Evolutionary conservation across 257 asterid species (phyloP), one percentile per base, ranked within the genome.

Genomic region (Rhazya stricta): DNA sequence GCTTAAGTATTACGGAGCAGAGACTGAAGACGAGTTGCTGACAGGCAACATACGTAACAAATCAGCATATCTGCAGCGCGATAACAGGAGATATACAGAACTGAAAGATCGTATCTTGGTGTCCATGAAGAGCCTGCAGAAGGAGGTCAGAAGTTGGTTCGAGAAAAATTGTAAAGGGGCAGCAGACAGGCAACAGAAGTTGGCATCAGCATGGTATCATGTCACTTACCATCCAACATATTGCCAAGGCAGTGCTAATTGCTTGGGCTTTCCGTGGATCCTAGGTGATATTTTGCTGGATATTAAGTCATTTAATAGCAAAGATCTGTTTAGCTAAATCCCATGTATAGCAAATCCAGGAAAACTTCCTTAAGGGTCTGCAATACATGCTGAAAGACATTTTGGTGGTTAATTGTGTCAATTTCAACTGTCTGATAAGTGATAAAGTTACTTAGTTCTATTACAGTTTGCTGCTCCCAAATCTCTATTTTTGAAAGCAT

Each of bases 171-270:
- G 91, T 73, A 39, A 29, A 6, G 81, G 69, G 65, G 84, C 21
- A 0, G 89, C 13, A n/a, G n/a, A n/a, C 0, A 89, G 83, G 51
- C 76, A 56, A 25, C 80, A 74, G 84, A 85, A 86, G 58, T 41
- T 92, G 93, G 97, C 96, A 6, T 86, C 99, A 21, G 97, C 98
- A 4, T 94, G 98, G 98, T 94, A 94, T 81, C 74, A 83, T 57
- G 96, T 91, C 29, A 87, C 96, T 9, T 94, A 94, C 76, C 91
- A 89, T 68, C 89, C 85, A 18, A 78, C 51, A 45, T 84, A 89
- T 67, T 79, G 79, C 5, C 42, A 70, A 23, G 88, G 76, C 46
- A 90, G 94, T 70, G 74, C 63, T 23, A 85, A 87, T 72, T 92
- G 96, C 77, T 81, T 92, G 80, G 96, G 98, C 3, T 94, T 94